A percentile compares a stretch with the other conserved stretches of the same genome.
Evolutionary conservation across 1,284 basidiomycete genomes (phyloP).

Genomic region (Trichosporon coremiiforme): DNA sequence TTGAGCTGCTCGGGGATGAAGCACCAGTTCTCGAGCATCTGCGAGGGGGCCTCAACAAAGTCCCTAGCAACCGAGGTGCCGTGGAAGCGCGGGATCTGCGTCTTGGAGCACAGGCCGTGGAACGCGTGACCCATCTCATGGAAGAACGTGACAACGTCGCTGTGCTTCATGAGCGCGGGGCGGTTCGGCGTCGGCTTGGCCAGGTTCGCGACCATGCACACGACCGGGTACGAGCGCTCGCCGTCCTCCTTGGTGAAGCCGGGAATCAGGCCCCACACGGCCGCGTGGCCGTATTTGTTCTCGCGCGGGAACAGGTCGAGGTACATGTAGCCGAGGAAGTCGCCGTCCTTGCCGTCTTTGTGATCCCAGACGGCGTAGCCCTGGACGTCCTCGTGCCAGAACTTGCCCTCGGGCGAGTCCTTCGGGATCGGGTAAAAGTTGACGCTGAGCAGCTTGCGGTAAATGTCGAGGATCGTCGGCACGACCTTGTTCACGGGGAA

Average conservation of each 20-base stretch:
- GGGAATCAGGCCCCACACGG: constrained; percentile 72
- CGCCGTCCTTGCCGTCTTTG: constrained; percentile 60
- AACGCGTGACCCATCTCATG: constrained; percentile 78
- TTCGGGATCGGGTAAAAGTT: constrained; percentile 30
- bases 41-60: constrained; percentile 82
- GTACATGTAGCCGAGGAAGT: constrained; percentile 73
- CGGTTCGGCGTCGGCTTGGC: constrained; percentile 60
- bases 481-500: constrained; percentile 37
- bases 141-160: constrained; percentile 49
- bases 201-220: constrained; percentile 65
- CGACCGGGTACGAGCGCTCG: constrained; percentile 48
- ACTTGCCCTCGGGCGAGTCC: constrained; percentile 26
- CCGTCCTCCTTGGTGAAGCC: constrained; percentile 31
- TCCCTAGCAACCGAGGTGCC: constrained; percentile 66
- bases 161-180: constrained; percentile 71
- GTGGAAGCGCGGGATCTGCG: constrained; percentile 74
- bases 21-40: constrained; percentile 87
- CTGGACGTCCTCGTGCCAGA: constrained; percentile 31
- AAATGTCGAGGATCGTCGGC: constrained; percentile 33
- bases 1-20: constrained; percentile 36
- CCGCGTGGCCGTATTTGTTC: constrained; percentile 80
- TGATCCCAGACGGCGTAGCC: constrained; percentile 46
- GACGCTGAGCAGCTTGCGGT: constrained; percentile 32
- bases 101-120: constrained; percentile 73
- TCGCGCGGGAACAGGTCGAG: constrained; percentile 85